Evolutionary conservation across 768 basidiomycete genomes (phyloP).

Genomic region (Scleroderma citrinum): DNA sequence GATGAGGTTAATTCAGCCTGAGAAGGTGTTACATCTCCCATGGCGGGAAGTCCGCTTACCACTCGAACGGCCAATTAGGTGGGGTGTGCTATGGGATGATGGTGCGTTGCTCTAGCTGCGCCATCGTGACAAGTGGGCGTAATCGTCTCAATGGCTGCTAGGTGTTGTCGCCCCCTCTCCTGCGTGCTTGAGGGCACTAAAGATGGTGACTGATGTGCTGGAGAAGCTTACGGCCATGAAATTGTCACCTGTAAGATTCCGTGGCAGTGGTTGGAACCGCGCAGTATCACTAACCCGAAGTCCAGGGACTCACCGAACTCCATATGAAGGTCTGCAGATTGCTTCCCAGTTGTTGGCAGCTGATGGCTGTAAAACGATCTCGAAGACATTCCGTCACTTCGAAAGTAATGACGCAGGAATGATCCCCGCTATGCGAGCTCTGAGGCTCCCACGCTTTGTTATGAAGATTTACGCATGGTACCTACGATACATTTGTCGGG

Average conservation of each 20-base stretch:
- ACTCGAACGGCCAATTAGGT: slow-evolving; percentile 48
- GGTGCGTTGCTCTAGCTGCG: slow-evolving; percentile 27
- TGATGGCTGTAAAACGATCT: slow-evolving; percentile 40
- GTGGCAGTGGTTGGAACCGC: background rate
- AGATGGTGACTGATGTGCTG: slow-evolving; percentile 40
- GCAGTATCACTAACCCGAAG: background rate
- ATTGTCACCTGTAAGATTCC: slow-evolving; percentile 48
- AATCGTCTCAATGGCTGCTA: slow-evolving; percentile 17
- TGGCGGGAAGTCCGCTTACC: slow-evolving; percentile 35
- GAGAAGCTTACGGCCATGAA: slow-evolving; percentile 42
- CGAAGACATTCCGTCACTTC: slow-evolving; percentile 29
- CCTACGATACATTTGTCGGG: slow-evolving; percentile 44
- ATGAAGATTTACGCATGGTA: slow-evolving; percentile 47
- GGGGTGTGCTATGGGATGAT: slow-evolving; percentile 62
- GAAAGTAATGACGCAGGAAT: slow-evolving; percentile 50
- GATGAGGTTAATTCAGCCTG: background rate
- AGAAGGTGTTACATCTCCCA: slow-evolving; percentile 31
- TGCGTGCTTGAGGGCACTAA: slow-evolving; percentile 50
- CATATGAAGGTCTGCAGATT: slow-evolving; percentile 46
- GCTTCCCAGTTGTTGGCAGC: slow-evolving; percentile 48
- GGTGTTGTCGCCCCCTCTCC: slow-evolving; percentile 56
- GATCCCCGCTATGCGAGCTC: slow-evolving; percentile 31
- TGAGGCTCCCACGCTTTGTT: slow-evolving; percentile 42
- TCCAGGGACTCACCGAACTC: slow-evolving; percentile 34
- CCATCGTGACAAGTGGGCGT: background rate